These are phyloP conservation scores for Aspergillus fumigatiaffinis DNA, from an alignment of 2,329 filamentous ascomycete species.

Conservation along the genomic window DNA sequence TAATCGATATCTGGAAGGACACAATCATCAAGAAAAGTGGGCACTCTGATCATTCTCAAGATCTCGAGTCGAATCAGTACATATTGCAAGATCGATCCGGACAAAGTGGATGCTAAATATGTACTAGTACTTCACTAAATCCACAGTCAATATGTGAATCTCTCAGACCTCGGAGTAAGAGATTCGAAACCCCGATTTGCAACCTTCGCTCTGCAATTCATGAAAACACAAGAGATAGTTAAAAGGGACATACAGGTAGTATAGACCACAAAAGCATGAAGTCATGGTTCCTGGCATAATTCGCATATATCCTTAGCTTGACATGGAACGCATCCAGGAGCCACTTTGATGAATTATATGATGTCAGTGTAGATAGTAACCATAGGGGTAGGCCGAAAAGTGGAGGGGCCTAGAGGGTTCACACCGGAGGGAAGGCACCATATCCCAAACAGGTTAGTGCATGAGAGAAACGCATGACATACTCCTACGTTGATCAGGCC, in stretches of 20 bases:
- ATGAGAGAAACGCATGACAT: constrained; percentile 13
- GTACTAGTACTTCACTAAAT: neutral
- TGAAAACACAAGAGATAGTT: neutral
- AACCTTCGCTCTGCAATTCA: neutral
- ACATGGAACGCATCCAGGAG: neutral
- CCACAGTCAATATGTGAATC: neutral
- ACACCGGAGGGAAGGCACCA: constrained; percentile 2
- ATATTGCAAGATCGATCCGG: neutral
- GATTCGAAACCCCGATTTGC: neutral
- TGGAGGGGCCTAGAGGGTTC: constrained; percentile 3
- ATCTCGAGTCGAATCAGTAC: neutral
- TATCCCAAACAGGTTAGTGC: neutral
- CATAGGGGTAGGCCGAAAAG: constrained; percentile 5
- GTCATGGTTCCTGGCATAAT: neutral
- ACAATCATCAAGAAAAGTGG: too few relatives aligned
- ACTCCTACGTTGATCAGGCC: neutral
- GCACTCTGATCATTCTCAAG: too few relatives aligned
- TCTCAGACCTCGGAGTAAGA: neutral
- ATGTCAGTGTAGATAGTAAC: constrained; percentile 6
- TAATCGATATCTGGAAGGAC: neutral
- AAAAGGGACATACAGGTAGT: neutral
- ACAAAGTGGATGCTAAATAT: neutral
- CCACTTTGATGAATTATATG: neutral
- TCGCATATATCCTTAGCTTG: neutral
- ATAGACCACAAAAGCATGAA: neutral